Conservation (phyloP, 2,329 filamentous ascomycete species). For the Aaosphaeria arxii region DNA sequence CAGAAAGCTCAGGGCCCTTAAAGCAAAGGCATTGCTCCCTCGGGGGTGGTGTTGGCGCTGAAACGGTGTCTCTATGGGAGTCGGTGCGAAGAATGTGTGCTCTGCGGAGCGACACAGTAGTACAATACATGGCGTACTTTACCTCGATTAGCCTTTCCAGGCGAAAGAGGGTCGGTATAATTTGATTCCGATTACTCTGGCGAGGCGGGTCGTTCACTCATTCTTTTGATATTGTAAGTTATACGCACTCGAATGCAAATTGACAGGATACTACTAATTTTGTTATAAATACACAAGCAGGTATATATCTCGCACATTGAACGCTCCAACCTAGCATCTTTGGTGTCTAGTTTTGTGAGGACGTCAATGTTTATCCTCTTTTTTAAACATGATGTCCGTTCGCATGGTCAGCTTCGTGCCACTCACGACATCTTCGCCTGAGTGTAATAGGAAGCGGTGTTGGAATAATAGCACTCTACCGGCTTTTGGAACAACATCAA, state of each 20-base stretch:
- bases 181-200: slow-evolving; percentile 94
- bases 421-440: slow-evolving; percentile 52
- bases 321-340: no score
- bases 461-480: slow-evolving; percentile 57
- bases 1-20: slow-evolving; percentile 74
- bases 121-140: slow-evolving; percentile 88
- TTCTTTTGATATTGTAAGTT: slow-evolving; percentile 49
- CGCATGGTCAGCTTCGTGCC: slow-evolving; percentile 56
- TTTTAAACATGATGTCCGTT: slow-evolving; percentile 54
- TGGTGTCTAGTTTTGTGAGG: no score
- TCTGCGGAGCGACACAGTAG: slow-evolving; percentile 76
- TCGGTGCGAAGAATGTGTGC: slow-evolving; percentile 89
- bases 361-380: not conserved
- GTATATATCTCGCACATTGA: no score
- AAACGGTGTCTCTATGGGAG: slow-evolving; percentile 71
- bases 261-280: slow-evolving; percentile 42
- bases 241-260: not conserved
- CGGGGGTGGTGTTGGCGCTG: slow-evolving; percentile 16
- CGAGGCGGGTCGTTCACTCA: slow-evolving; percentile 70
- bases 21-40: slow-evolving; percentile 25
- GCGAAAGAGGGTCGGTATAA: slow-evolving; percentile 56
- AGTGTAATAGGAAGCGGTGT: slow-evolving; percentile 51
- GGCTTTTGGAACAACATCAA: slow-evolving; percentile 49
- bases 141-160: slow-evolving; percentile 35
- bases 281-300: not conserved